Evolutionary conservation across 108 stramenopile species (phyloP).

Genomic region (Nitzschia palea): DNA sequence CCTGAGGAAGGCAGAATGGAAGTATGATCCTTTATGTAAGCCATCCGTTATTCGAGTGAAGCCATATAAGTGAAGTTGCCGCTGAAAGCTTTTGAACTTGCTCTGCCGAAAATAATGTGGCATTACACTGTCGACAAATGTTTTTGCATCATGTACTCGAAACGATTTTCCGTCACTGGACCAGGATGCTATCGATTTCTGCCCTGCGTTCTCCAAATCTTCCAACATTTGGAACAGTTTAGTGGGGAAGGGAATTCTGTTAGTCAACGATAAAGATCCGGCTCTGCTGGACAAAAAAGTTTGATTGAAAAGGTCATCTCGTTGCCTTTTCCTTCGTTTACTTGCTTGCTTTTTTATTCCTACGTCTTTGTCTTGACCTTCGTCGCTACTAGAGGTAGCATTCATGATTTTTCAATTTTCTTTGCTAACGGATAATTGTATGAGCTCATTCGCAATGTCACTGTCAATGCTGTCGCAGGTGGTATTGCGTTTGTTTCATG

Average conservation of each 20-base stretch:
- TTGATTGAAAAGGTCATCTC: conserved; percentile 2
- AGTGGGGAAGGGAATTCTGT: conserved; percentile 41
- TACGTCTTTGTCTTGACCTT: too few species aligned
- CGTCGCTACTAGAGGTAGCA: too few species aligned
- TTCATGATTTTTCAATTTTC: too few species aligned
- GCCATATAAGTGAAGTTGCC: conserved; percentile 84
- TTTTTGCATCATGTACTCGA: conserved; percentile 57
- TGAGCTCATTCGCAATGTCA: too few species aligned
- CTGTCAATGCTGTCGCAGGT: too few species aligned
- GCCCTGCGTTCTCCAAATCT: conserved; percentile 24
- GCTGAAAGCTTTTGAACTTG: conserved; percentile 77
- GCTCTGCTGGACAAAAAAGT: not conserved
- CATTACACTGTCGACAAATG: conserved; percentile 60
- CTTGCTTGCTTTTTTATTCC: too few species aligned
- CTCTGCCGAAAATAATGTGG: conserved; percentile 78
- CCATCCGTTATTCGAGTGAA: conserved; percentile 21
- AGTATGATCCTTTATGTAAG: conserved; percentile 12
- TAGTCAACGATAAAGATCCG: not conserved
- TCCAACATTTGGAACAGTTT: conserved; percentile 54
- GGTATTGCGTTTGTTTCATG: too few species aligned
- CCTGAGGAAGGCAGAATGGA: conserved; percentile 23
- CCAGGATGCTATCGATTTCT: conserved; percentile 52
- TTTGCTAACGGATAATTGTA: too few species aligned
- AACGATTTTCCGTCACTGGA: conserved; percentile 58
- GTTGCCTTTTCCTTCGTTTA: not conserved